A percentile compares a stretch with the other conserved stretches of the same genome.
phyloP scores from a whole-genome alignment of 75 land plant species.

The Cryptomeria japonica region DNA sequence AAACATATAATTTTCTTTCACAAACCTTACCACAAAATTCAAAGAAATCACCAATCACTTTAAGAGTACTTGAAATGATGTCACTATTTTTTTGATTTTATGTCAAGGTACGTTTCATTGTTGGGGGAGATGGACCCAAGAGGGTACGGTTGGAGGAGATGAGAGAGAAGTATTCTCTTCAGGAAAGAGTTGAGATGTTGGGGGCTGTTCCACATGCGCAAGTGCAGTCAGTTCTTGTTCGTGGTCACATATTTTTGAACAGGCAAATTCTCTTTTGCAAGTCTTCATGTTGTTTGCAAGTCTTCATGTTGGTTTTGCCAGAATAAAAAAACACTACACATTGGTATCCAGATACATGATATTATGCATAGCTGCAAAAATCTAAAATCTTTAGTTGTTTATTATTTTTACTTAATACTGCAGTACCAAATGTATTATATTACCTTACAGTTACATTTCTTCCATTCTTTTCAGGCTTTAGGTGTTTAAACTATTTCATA shows the following conservation, averaged over 20 bases:
- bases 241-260: slow-evolving; percentile 97
- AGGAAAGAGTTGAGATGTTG: slow-evolving; percentile 98
- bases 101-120: slow-evolving; percentile 83
- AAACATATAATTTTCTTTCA: not conserved
- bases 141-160: slow-evolving; percentile 97
- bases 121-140: slow-evolving; percentile 99
- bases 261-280: slow-evolving; percentile 40
- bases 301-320: not conserved
- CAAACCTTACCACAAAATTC: not conserved
- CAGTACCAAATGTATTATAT: not conserved
- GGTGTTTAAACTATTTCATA: not conserved
- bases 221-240: slow-evolving; percentile 85
- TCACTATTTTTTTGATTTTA: not conserved
- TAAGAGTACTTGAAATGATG: not conserved
- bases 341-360: no score
- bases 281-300: not conserved
- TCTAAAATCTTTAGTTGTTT: not conserved
- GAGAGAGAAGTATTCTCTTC: slow-evolving; percentile 97
- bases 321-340: no score
- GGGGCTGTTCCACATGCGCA: slow-evolving; percentile 98
- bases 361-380: no score
- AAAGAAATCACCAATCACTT: not conserved
- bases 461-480: not conserved
- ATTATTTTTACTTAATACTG: not conserved
- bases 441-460: not conserved